phyloP scores from a whole-genome alignment of 73 alveolate genomes.

The Tetrahymena thermophila region DNA sequence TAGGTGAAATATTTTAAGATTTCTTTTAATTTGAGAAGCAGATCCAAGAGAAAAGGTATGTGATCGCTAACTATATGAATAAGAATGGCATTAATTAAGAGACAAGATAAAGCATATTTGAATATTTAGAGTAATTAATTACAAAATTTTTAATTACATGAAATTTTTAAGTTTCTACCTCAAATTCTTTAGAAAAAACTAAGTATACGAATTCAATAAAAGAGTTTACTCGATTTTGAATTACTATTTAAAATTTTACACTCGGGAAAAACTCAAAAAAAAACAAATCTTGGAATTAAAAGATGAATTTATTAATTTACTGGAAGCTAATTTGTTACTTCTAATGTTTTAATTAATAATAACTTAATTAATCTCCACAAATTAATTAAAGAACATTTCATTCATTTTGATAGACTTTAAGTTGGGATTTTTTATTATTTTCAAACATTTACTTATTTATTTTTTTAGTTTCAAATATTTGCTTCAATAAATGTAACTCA shows the following conservation, averaged over 20 bases:
- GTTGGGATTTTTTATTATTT: too few species aligned
- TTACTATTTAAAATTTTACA: background rate
- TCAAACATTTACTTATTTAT: too few species aligned
- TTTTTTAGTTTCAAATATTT: too few species aligned
- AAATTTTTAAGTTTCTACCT: background rate
- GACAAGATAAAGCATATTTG: background rate
- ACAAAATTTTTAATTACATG: background rate
- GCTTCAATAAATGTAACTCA: too few species aligned
- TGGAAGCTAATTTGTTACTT: background rate
- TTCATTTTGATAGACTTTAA: too few species aligned
- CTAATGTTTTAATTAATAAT: too few species aligned
- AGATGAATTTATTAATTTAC: background rate
- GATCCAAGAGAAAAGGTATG: conserved; percentile 11
- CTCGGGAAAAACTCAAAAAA: background rate
- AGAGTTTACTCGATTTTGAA: background rate
- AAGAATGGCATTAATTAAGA: conserved; percentile 11
- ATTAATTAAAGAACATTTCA: too few species aligned
- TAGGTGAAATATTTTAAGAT: conserved; percentile 15
- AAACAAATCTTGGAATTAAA: background rate
- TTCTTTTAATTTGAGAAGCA: conserved; percentile 10
- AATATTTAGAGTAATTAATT: conserved; percentile 3
- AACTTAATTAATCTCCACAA: background rate
- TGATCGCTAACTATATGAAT: conserved; percentile 31
- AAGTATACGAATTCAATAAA: background rate
- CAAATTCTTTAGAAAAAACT: too few species aligned